Percentiles rank a stretch among this genome's conserved stretches.
Evolutionary conservation across 257 asterid species (phyloP).

Genomic region (Nicotiana attenuata): DNA sequence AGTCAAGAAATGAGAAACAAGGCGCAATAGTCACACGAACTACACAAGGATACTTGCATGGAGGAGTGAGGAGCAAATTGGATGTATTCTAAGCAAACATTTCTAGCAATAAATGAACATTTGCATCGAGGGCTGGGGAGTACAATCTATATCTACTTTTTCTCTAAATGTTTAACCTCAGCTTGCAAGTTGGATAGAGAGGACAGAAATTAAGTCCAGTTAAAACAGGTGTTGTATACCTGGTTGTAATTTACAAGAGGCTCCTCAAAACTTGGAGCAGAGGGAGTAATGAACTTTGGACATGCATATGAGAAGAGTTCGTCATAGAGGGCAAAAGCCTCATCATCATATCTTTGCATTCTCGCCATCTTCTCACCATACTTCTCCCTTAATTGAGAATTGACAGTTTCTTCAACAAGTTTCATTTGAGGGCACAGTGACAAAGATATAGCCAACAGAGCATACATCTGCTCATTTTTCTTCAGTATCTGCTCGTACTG

Average conservation of each 20-base stretch:
- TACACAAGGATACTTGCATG: background rate
- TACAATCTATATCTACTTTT: background rate
- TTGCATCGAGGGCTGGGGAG: background rate
- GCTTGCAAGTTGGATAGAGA: background rate
- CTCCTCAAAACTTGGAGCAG: constrained; percentile 92
- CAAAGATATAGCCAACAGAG: constrained; percentile 78
- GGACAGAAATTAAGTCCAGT: background rate
- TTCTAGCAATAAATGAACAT: background rate
- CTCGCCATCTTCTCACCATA: constrained; percentile 91
- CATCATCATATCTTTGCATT: constrained; percentile 86
- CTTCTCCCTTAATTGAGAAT: constrained; percentile 80
- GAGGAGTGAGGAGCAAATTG: background rate
- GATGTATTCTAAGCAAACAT: background rate
- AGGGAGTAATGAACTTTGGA: constrained; percentile 97
- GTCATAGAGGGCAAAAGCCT: constrained; percentile 77
- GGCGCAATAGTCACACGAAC: background rate
- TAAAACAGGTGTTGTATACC: constrained; percentile 31
- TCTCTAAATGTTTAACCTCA: background rate
- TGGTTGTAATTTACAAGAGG: constrained; percentile 97
- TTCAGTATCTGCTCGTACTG: constrained; percentile 93
- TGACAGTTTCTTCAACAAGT: constrained; percentile 87
- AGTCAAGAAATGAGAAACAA: background rate
- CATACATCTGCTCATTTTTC: constrained; percentile 99
- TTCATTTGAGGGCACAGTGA: constrained; percentile 90
- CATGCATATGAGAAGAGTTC: constrained; percentile 98